Conservation (phyloP, 768 basidiomycete species). For the Dioszegia crocea region DNA sequence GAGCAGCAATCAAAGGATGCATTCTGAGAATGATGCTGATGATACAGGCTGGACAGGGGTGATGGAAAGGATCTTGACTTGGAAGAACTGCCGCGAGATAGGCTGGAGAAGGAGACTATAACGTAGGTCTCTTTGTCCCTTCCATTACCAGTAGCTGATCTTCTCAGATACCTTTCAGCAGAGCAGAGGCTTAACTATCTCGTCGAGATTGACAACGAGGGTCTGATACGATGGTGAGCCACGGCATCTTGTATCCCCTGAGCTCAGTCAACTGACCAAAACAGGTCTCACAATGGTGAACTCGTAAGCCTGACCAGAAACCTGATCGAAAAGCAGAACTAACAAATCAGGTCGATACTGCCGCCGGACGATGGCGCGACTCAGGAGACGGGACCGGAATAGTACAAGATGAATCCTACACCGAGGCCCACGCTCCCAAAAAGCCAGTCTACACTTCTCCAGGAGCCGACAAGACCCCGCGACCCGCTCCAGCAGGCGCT, state of each 20-base stretch:
- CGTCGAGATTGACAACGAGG: conserved; percentile 57
- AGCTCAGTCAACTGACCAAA: conserved; percentile 8
- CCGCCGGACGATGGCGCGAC: conserved; percentile 63
- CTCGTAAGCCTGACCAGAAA: conserved; percentile 49
- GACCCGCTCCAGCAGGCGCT: background rate
- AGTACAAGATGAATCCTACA: conserved; percentile 17
- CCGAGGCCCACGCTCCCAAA: conserved; percentile 6
- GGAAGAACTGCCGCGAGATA: conserved; percentile 60
- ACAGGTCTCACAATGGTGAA: conserved; percentile 55
- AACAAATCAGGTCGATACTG: conserved; percentile 55
- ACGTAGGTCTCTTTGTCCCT: conserved; percentile 10
- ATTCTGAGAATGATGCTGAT: background rate
- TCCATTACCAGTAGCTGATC: background rate
- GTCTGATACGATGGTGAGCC: conserved; percentile 44
- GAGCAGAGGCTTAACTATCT: conserved; percentile 67
- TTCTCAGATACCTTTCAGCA: conserved; percentile 57
- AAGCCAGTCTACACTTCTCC: conserved; percentile 4
- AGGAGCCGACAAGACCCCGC: background rate
- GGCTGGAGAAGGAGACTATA: conserved; percentile 61
- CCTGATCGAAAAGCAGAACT: conserved; percentile 6
- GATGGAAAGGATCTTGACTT: conserved; percentile 59
- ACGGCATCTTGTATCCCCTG: background rate
- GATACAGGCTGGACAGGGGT: conserved; percentile 61
- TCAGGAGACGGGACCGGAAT: conserved; percentile 57
- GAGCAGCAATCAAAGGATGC: background rate